Percentiles rank a stretch among this genome's conserved stretches.
These are phyloP conservation scores for Podila verticillata DNA, from an alignment of 192 early-diverging fungal genomes.

Conservation along the genomic window DNA sequence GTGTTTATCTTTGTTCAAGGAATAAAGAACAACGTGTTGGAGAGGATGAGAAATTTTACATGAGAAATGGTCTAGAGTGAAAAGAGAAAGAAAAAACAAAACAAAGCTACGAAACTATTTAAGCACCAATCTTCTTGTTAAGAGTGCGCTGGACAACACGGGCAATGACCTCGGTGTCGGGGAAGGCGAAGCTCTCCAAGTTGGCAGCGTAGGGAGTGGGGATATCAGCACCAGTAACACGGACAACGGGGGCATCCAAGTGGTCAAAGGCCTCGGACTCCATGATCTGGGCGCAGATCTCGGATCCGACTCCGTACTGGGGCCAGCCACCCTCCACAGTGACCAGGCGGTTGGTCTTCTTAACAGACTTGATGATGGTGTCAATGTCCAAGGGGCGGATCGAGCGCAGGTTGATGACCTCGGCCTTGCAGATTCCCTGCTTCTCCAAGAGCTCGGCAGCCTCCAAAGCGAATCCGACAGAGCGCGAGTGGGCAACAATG, in stretches of 20 bases:
- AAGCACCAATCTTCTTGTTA: slow-evolving; percentile 49
- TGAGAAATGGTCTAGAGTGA: neutral
- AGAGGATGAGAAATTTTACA: neutral
- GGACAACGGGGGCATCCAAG: slow-evolving; percentile 92
- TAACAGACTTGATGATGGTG: slow-evolving; percentile 91
- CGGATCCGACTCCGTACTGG: slow-evolving; percentile 91
- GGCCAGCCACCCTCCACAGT: slow-evolving; percentile 98
- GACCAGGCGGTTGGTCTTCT: slow-evolving; percentile 97
- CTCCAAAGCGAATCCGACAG: slow-evolving; percentile 86
- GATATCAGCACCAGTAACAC: slow-evolving; percentile 96
- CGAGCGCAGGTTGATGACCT: slow-evolving; percentile 98
- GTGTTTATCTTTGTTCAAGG: no score
- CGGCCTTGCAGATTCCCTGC: slow-evolving; percentile 78
- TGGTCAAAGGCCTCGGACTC: slow-evolving; percentile 97
- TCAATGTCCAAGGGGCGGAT: slow-evolving; percentile 96
- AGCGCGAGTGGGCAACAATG: slow-evolving; percentile 92
- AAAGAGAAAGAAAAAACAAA: neutral
- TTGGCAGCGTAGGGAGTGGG: slow-evolving; percentile 97
- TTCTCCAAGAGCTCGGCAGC: slow-evolving; percentile 88
- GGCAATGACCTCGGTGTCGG: slow-evolving; percentile 83
- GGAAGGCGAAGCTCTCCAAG: slow-evolving; percentile 91
- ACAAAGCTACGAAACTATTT: slow-evolving; percentile 1
- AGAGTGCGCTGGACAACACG: slow-evolving; percentile 80
- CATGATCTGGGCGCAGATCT: slow-evolving; percentile 96
- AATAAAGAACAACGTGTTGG: no score